Conservation (phyloP, 257 asterid species). For the Gardenia jasminoides region DNA sequence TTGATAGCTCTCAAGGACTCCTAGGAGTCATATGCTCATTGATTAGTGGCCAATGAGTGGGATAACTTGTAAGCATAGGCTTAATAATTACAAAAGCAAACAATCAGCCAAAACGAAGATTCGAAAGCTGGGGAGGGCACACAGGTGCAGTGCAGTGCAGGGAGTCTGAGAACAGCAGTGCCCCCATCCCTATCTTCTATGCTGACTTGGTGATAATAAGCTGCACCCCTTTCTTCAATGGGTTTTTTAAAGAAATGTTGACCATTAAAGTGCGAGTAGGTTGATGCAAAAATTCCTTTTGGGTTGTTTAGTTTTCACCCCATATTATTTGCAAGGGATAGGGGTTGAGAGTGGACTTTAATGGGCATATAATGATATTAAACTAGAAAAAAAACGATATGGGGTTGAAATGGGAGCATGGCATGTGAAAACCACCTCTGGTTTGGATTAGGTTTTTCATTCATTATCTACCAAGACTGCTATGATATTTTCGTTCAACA, state of each 20-base stretch:
- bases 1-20: too few relatives aligned
- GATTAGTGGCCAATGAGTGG: background rate
- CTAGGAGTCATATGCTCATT: too few relatives aligned
- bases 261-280: background rate
- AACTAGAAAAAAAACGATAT: background rate
- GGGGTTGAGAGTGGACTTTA: background rate
- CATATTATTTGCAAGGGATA: background rate
- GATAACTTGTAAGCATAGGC: background rate
- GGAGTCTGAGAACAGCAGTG: background rate
- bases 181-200: background rate
- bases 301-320: background rate
- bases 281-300: background rate
- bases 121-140: background rate
- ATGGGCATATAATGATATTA: background rate
- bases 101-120: constrained; percentile 4
- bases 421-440: constrained; percentile 4
- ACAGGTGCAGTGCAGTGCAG: background rate
- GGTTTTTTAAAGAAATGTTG: background rate
- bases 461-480: too few relatives aligned
- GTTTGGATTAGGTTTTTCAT: constrained; percentile 8
- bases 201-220: background rate
- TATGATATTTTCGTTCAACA: background rate
- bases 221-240: background rate
- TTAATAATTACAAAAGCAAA: too few relatives aligned
- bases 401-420: constrained; percentile 1